Percentiles rank a stretch among this genome's conserved stretches.
phyloP scores from a whole-genome alignment of 2,329 filamentous ascomycete species.

The Fusarium cicatricum region DNA sequence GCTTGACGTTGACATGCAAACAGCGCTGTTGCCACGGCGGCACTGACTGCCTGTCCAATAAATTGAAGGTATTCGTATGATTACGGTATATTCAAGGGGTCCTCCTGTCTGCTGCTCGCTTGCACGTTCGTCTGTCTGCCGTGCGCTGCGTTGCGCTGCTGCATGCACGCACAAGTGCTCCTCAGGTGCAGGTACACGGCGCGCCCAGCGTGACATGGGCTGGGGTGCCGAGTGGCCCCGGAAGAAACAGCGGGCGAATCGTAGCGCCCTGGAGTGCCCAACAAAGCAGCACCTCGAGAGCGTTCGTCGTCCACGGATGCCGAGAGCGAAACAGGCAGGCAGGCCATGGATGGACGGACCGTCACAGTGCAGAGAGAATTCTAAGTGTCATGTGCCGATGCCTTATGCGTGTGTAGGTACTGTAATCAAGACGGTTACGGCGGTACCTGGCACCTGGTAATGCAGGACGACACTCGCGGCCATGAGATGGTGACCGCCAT shows the following conservation, averaged over 20 bases:
- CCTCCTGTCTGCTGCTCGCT: slow-evolving; percentile 17
- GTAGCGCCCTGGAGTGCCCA: slow-evolving; percentile 11
- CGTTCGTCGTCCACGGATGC: slow-evolving; percentile 31
- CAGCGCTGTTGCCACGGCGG: slow-evolving; percentile 13
- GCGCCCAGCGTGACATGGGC: slow-evolving; percentile 29
- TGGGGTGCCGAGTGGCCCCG: slow-evolving; percentile 19
- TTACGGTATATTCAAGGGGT: slow-evolving; percentile 4
- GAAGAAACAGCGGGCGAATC: slow-evolving; percentile 39
- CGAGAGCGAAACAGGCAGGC: slow-evolving; percentile 23
- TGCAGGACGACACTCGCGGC: neutral
- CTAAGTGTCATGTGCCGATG: slow-evolving; percentile 25
- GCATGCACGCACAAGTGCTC: slow-evolving; percentile 36
- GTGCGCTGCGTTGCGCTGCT: slow-evolving; percentile 25
- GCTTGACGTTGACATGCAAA: neutral
- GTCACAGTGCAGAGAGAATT: slow-evolving; percentile 31
- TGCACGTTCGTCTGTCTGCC: slow-evolving; percentile 21
- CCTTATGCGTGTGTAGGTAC: neutral
- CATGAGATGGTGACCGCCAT: slow-evolving; percentile 35
- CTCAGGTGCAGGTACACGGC: slow-evolving; percentile 40
- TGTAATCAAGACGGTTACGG: neutral
- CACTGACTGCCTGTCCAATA: neutral
- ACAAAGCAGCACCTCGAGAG: slow-evolving; percentile 25
- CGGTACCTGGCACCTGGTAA: neutral
- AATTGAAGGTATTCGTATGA: neutral
- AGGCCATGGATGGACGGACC: slow-evolving; percentile 3